Evolutionary conservation across 441 rosid species (phyloP).

Genomic region (Erodium texanum): DNA sequence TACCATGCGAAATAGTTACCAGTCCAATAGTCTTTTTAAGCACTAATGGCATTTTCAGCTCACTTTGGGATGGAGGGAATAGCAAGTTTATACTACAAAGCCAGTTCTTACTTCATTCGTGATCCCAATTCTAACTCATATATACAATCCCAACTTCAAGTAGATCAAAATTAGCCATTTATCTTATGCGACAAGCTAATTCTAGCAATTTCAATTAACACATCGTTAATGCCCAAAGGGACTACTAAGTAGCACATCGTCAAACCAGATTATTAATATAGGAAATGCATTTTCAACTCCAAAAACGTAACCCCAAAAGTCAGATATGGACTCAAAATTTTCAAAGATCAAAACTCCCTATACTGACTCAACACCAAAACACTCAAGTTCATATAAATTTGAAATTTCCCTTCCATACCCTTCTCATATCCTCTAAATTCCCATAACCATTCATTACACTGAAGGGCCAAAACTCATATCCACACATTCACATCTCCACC

Average conservation of each 20-base stretch:
- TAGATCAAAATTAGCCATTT: background rate
- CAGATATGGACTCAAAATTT: background rate
- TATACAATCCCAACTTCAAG: background rate
- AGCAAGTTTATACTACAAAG: background rate
- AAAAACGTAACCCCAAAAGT: background rate
- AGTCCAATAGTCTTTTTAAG: background rate
- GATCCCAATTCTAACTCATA: background rate
- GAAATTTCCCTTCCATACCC: background rate
- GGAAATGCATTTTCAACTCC: background rate
- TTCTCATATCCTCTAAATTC: background rate
- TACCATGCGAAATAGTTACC: background rate
- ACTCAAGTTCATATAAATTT: background rate
- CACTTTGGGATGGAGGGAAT: background rate
- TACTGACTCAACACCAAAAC: background rate
- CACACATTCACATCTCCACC: background rate
- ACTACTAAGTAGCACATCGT: background rate
- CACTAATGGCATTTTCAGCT: background rate
- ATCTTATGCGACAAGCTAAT: background rate
- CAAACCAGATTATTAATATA: background rate
- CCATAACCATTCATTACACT: background rate
- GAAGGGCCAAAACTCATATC: background rate
- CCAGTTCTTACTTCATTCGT: background rate
- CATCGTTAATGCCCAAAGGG: background rate
- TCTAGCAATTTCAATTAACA: background rate
- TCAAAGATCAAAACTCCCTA: background rate